Percentiles rank a stretch among this genome's conserved stretches.
Conservation (phyloP, 768 basidiomycete species). For the Termitomyces sp. region DNA sequence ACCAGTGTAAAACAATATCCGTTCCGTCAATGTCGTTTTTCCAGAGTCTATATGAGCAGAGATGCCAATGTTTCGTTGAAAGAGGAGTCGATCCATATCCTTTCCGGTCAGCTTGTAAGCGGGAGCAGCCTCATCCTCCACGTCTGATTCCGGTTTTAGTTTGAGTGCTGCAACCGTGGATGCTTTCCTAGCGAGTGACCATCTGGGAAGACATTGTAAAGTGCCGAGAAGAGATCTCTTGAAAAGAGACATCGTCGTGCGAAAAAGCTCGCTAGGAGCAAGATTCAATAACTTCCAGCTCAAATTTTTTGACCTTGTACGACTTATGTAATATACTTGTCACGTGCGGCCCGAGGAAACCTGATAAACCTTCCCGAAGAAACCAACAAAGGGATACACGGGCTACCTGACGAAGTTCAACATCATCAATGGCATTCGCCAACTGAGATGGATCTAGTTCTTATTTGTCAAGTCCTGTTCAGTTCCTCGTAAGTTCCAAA, state of each 20-base stretch:
- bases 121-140: constrained; percentile 15
- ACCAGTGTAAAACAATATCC: constrained; percentile 93
- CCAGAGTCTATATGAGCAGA: constrained; percentile 95
- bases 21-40: constrained; percentile 96
- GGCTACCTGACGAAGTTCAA: no score
- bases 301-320: not conserved
- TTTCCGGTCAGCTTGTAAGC: constrained; percentile 49
- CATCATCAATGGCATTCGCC: no score
- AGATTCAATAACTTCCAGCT: not conserved
- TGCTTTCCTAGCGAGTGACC: constrained; percentile 25
- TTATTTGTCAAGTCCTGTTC: no score
- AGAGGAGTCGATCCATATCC: constrained; percentile 60
- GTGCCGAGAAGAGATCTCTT: constrained; percentile 4
- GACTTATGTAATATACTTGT: not conserved
- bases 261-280: not conserved
- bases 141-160: constrained; percentile 13
- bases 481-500: no score
- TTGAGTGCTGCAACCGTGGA: constrained; percentile 40
- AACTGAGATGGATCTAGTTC: no score
- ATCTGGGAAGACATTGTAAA: constrained; percentile 2
- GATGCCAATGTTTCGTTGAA: constrained; percentile 94
- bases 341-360: no score
- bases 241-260: constrained; percentile 13
- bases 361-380: no score
- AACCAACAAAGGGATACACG: no score